Conservation (phyloP, 257 asterid species). For the Scutellaria baicalensis region DNA sequence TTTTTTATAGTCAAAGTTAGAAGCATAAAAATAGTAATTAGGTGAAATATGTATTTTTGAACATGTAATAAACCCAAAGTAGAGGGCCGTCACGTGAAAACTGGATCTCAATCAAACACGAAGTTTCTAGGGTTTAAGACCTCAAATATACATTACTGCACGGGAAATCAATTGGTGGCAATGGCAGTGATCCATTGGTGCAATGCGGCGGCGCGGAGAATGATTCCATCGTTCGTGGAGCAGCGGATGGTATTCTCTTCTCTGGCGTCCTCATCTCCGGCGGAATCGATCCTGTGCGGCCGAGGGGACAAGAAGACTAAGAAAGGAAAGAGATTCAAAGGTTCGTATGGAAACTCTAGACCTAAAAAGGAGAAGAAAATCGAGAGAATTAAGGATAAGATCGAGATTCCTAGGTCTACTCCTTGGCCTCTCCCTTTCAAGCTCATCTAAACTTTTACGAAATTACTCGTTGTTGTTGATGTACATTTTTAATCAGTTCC, state of each 20-base stretch:
- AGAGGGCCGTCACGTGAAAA: not conserved
- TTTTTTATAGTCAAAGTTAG: too few relatives aligned
- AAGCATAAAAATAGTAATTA: too few relatives aligned
- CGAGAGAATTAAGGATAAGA: conserved; percentile 70
- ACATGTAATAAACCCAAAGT: not conserved
- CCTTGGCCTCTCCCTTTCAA: conserved; percentile 97
- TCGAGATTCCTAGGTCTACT: conserved; percentile 86
- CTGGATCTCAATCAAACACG: not conserved
- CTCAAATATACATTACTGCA: not conserved
- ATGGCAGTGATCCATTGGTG: conserved; percentile 57
- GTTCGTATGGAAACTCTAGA: conserved; percentile 63
- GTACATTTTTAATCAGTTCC: conserved; percentile 4
- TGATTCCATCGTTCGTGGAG: conserved; percentile 16
- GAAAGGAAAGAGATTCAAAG: conserved; percentile 82
- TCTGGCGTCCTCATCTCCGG: conserved; percentile 23
- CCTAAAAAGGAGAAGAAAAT: conserved; percentile 68
- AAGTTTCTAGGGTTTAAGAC: conserved; percentile 40
- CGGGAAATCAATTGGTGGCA: conserved; percentile 1
- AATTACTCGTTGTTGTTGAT: not conserved
- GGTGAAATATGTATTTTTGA: too few relatives aligned
- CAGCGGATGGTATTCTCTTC: conserved; percentile 38
- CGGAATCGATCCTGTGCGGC: conserved; percentile 55
- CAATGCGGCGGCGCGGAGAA: conserved; percentile 36
- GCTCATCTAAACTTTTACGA: conserved; percentile 35
- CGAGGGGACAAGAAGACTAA: conserved; percentile 83